Evolutionary conservation across 768 basidiomycete species (phyloP), one percentile per base, ranked within the genome.

Genomic region (Filobasidium floriforme): DNA sequence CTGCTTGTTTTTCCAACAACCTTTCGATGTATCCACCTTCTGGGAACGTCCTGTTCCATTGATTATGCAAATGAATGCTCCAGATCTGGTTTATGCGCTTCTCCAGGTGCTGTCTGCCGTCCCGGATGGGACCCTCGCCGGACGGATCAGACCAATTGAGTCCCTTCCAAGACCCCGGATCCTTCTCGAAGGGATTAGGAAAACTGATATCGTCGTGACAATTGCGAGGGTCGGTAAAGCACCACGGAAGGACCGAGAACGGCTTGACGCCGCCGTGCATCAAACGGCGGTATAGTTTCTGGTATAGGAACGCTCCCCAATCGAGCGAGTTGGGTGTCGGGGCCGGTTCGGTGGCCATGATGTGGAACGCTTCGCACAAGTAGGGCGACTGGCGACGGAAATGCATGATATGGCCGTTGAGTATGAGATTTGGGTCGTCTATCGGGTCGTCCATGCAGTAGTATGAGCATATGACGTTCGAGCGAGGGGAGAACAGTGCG

Each of bases 341-440:
- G 1, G 87, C 83, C 0, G 86, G 79, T 1, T 87, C 87, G 11
- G 85, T 84, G 0, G 85, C 81, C 86, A 99, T 96, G 73, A 92
- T 81, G 77, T 94, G 87, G 80, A 97, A 92, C 1, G 92, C 90
- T 80, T 97, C 92, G 81, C 94, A 97, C 51, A 99, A 86, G 80
- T 96, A 99, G 1, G 94, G 91, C 1, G 94, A 97, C 77, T 88
- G 86, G 72, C 85, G 83, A 67, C 83, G 84, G 82, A 99, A 99
- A 78, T 88, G 89, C 89, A 97, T 92, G 32, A 97, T 81, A 1
- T 94, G 93, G 62, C 94, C 94, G 75, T 97, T 97, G 60, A 96
- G 83, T 1, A 90, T 85, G 62, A 82, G 81, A 75, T 89, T 88
- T 1, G 84, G 81, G 77, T 89, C 88, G 79, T 89, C 88, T 89